phyloP scores from a whole-genome alignment of 2,329 filamentous ascomycete species.

The Cephalotrichum gorgonifer region DNA sequence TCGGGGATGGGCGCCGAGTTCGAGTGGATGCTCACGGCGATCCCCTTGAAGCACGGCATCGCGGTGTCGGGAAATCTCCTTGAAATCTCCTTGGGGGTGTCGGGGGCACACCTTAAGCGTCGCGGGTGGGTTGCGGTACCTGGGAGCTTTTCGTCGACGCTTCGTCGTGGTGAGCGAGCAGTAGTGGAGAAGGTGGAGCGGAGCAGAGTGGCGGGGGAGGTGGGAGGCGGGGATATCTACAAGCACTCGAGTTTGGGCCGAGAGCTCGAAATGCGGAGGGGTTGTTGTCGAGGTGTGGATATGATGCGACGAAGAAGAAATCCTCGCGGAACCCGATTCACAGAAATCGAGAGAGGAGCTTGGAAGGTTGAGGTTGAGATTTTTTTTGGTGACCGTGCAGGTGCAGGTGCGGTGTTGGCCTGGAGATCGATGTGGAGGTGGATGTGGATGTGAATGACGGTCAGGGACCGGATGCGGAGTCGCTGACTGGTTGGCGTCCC shows the following conservation, averaged over 20 bases:
- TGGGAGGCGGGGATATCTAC: neutral
- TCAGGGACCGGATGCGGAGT: neutral
- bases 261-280: too few relatives aligned
- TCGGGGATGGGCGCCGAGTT: conserved; percentile 74
- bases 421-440: neutral
- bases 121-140: neutral
- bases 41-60: conserved; percentile 97
- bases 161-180: neutral
- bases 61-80: conserved; percentile 17
- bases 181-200: neutral
- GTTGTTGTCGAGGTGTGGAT: too few relatives aligned
- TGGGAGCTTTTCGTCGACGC: neutral
- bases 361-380: neutral
- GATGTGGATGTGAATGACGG: neutral
- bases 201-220: neutral
- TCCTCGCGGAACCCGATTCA: too few relatives aligned
- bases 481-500: neutral
- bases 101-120: conserved; percentile 1
- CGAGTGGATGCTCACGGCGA: conserved; percentile 92
- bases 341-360: neutral
- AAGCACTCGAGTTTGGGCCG: too few relatives aligned
- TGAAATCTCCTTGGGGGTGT: neutral
- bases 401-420: neutral
- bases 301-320: too few relatives aligned
- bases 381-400: neutral